Conservation (phyloP, 495 filamentous ascomycete genomes). For the Penicillium canariense region DNA sequence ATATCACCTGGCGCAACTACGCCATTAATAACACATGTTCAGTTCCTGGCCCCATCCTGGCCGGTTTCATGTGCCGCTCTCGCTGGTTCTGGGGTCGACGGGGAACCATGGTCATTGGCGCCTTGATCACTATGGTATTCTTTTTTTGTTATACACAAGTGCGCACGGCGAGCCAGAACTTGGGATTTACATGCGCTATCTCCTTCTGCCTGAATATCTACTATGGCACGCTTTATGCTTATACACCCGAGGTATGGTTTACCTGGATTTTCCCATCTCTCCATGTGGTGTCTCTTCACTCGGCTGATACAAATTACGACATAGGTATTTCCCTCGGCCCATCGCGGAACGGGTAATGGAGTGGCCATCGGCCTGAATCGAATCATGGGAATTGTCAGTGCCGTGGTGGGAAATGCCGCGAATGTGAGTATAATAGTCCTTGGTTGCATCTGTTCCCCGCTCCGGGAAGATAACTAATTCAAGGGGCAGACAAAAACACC, state of each 20-base stretch:
- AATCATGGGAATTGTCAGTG: conserved; percentile 69
- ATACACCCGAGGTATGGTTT: conserved; percentile 44
- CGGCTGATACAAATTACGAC: not conserved
- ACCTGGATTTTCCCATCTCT: not conserved
- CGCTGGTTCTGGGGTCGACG: conserved; percentile 54
- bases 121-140: conserved; percentile 60
- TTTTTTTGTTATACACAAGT: conserved; percentile 71
- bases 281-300: not conserved
- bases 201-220: conserved; percentile 68
- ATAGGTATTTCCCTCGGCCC: conserved; percentile 56
- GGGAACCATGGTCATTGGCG: conserved; percentile 66
- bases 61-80: conserved; percentile 61
- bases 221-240: conserved; percentile 69
- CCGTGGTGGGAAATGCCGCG: conserved; percentile 59
- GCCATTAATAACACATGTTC: conserved; percentile 61
- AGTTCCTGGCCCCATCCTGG: conserved; percentile 64
- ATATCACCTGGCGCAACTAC: conserved; percentile 70
- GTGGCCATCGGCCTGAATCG: conserved; percentile 67
- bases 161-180: conserved; percentile 54
- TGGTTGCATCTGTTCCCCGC: not conserved
- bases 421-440: conserved; percentile 31
- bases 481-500: conserved; percentile 46
- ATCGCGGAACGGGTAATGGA: conserved; percentile 69
- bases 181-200: conserved; percentile 65
- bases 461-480: not conserved